phyloP scores from a whole-genome alignment of 805 yeast genomes.

The Kodamaea hsintzibuensis region DNA sequence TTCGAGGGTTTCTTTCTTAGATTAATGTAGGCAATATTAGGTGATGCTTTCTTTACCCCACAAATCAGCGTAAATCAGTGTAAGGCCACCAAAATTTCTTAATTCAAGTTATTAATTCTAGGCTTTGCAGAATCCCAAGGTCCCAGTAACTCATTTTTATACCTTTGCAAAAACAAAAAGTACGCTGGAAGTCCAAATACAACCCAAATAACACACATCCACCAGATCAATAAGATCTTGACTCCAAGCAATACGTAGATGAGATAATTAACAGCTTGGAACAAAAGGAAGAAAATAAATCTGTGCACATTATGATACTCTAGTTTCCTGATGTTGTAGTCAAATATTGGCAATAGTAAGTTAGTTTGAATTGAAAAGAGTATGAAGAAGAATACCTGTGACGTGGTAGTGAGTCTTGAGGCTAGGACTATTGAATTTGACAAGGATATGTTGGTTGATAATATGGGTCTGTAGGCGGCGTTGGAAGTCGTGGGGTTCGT shows the following conservation, averaged over 20 bases:
- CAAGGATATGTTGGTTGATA: slow-evolving; percentile 80
- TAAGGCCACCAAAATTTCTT: background rate
- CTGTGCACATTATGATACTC: slow-evolving; percentile 25
- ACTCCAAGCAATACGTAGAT: slow-evolving; percentile 28
- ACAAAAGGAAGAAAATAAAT: slow-evolving; percentile 21
- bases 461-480: slow-evolving; percentile 45
- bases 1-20: background rate
- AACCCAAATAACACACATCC: slow-evolving; percentile 47
- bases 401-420: slow-evolving; percentile 74
- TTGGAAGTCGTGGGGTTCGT: slow-evolving; percentile 4
- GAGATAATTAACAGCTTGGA: slow-evolving; percentile 30
- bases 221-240: slow-evolving; percentile 48
- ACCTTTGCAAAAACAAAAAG: slow-evolving; percentile 69
- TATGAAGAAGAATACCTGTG: slow-evolving; percentile 81
- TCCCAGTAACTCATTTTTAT: slow-evolving; percentile 84
- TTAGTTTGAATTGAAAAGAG: slow-evolving; percentile 69
- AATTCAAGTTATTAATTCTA: slow-evolving; percentile 19
- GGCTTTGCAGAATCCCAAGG: slow-evolving; percentile 94
- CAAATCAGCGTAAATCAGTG: no score
- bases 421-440: slow-evolving; percentile 89
- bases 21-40: no score
- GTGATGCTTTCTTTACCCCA: background rate
- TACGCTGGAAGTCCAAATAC: slow-evolving; percentile 65
- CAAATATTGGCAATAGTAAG: slow-evolving; percentile 72
- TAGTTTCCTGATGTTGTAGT: slow-evolving; percentile 53